Conservation (phyloP, 495 filamentous ascomycete genomes). For the Annulohypoxylon bovei region DNA sequence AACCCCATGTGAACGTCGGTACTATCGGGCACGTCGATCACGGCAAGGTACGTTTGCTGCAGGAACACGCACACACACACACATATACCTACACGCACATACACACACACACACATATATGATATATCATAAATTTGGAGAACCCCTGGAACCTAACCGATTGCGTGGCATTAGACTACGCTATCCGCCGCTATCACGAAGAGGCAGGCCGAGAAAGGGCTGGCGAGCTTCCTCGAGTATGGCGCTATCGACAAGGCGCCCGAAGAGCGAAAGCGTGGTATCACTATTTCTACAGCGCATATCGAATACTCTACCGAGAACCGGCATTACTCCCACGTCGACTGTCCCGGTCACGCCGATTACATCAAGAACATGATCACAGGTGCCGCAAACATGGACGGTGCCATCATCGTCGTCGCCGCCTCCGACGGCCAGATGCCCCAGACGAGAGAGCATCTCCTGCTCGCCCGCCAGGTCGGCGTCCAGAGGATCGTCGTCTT, state of each 20-base stretch:
- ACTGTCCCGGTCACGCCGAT: constrained; percentile 99
- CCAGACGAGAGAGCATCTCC: constrained; percentile 97
- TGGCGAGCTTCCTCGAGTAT: constrained; percentile 95
- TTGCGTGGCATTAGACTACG: constrained; percentile 76
- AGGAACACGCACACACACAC: background rate
- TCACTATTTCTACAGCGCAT: constrained; percentile 97
- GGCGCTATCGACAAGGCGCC: constrained; percentile 98
- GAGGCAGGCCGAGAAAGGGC: constrained; percentile 90
- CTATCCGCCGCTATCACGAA: constrained; percentile 99
- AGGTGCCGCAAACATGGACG: constrained; percentile 96
- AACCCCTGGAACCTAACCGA: constrained; percentile 43
- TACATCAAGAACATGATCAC: constrained; percentile 99
- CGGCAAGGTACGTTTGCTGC: constrained; percentile 77
- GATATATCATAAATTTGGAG: constrained; percentile 15
- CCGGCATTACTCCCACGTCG: constrained; percentile 98
- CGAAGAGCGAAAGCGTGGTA: constrained; percentile 99
- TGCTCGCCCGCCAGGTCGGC: constrained; percentile 97
- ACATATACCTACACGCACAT: background rate
- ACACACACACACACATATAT: background rate
- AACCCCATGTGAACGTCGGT: constrained; percentile 98
- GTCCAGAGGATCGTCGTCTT: constrained; percentile 98
- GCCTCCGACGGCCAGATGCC: constrained; percentile 99
- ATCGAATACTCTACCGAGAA: constrained; percentile 94
- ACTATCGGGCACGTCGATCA: constrained; percentile 99
- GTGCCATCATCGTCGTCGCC: constrained; percentile 97